Base-by-base conservation (phyloP, 129 eudicot species). In the Ambrosia artemisiifolia region DNA sequence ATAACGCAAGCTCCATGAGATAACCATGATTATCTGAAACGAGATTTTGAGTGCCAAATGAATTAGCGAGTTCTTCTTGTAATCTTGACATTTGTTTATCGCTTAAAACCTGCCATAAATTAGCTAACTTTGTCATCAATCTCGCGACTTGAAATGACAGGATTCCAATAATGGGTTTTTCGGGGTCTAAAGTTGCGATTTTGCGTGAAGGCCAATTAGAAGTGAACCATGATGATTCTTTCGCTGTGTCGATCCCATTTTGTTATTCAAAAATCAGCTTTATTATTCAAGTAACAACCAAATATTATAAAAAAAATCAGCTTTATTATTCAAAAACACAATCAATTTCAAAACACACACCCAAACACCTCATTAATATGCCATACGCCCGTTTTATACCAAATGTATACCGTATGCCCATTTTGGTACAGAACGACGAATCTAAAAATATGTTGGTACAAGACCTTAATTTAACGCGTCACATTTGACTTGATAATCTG, bases 131-230 rank as follows among this genome's bases (percentile, higher is more conserved):
- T 4, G 96, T 83, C 95, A 89, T 83, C 69, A 87, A 66, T 65
- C 82, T 84, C 0, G 92, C 79, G 70, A 89, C 81, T 78, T 93
- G 95, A 64, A 87, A 82, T n/a, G 98, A 83, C 76, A 89, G 70
- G 65, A 90, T 85, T 19, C 95, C 98, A 32, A 89, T 69, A 53
- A 79, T 70, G 13, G 85, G 81, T 51, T 75, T 93, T 77, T 85
- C 86, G 3, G 87, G 70, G 70, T 78, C 87, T 59, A 62, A 64
- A 7, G 35, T 73, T 35, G 61, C 33, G 24, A 77, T 67, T 73
- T 78, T 88, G 0, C 84, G 86, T 11, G 98, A 83, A 70, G 65
- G 12, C 69, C 74, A 84, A n/a, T n/a, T 67, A 75, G 67, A 72
- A 78, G 84, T 74, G 28, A 90, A 81, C 96, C 96, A 94, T 3